Percentiles rank a stretch among this genome's conserved stretches.
Conservation (phyloP, 2,329 filamentous ascomycete species). For the Neophaeococcomyces aloes region DNA sequence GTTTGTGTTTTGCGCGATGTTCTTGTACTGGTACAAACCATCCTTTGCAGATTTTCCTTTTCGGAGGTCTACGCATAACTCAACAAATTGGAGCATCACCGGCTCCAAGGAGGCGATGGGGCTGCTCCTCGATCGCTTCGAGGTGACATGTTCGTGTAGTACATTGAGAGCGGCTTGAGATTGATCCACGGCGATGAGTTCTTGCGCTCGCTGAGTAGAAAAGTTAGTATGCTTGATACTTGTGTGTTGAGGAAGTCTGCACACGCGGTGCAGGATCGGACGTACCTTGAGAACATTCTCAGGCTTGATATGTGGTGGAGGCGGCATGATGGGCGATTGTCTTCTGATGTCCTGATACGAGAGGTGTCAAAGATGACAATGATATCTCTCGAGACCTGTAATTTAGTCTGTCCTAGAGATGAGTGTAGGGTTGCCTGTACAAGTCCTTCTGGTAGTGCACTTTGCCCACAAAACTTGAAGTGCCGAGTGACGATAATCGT, state of each 20-base stretch:
- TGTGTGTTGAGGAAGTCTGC: slow-evolving; percentile 9
- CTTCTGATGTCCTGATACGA: background rate
- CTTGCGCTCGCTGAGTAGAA: slow-evolving; percentile 63
- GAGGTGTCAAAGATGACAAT: slow-evolving; percentile 18
- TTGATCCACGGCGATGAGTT: slow-evolving; percentile 97
- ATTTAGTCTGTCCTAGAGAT: slow-evolving; percentile 21
- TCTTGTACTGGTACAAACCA: slow-evolving; percentile 99
- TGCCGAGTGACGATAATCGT: background rate
- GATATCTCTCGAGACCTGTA: slow-evolving; percentile 19
- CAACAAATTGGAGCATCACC: slow-evolving; percentile 95
- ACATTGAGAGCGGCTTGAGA: slow-evolving; percentile 81
- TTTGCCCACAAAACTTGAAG: slow-evolving; percentile 1
- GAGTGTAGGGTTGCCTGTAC: slow-evolving; percentile 1
- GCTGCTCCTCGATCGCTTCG: slow-evolving; percentile 93
- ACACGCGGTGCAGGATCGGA: slow-evolving; percentile 9
- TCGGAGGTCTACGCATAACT: slow-evolving; percentile 91
- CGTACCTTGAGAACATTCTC: slow-evolving; percentile 90
- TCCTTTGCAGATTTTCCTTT: slow-evolving; percentile 99
- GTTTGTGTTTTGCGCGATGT: slow-evolving; percentile 98
- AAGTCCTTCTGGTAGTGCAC: background rate
- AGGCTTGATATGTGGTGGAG: slow-evolving; percentile 91
- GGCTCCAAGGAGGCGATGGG: slow-evolving; percentile 94
- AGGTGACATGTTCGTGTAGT: slow-evolving; percentile 98
- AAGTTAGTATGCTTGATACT: slow-evolving; percentile 2
- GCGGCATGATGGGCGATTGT: slow-evolving; percentile 59